Evolutionary conservation across 495 filamentous ascomycete species (phyloP).

Genomic region (Entonaema liquescens): DNA sequence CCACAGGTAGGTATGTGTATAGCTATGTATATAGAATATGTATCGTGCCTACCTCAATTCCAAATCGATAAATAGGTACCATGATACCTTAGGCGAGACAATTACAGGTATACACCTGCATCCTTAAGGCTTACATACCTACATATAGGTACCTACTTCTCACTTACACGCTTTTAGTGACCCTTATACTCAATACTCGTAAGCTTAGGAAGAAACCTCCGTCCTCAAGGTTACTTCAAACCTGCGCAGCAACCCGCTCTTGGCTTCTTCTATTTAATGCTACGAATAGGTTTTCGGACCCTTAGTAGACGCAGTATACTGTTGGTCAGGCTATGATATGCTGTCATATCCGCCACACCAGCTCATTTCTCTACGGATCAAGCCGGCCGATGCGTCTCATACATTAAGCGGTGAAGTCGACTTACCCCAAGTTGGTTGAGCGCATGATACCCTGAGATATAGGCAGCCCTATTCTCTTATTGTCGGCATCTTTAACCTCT

Average conservation of each 20-base stretch:
- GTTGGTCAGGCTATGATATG: slow-evolving; percentile 8
- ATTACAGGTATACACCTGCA: no score
- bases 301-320: slow-evolving; percentile 11
- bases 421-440: slow-evolving; percentile 18
- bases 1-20: background rate
- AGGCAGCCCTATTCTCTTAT: slow-evolving; percentile 20
- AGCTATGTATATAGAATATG: background rate
- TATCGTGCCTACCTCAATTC: background rate
- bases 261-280: background rate
- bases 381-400: slow-evolving; percentile 27
- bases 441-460: slow-evolving; percentile 22
- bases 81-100: no score
- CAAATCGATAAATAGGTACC: background rate
- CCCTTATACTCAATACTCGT: background rate
- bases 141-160: background rate
- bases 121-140: background rate
- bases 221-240: background rate
- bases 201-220: background rate
- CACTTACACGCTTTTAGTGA: background rate
- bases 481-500: slow-evolving; percentile 22
- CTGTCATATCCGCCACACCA: slow-evolving; percentile 15
- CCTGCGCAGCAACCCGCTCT: background rate
- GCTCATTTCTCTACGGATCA: slow-evolving; percentile 1
- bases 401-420: slow-evolving; percentile 32
- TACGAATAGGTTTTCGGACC: background rate